Percentiles rank a stretch among this genome's conserved stretches.
phyloP scores from a whole-genome alignment of 1,139 yeast species.

The Nakaseomyces uthaithaninus region DNA sequence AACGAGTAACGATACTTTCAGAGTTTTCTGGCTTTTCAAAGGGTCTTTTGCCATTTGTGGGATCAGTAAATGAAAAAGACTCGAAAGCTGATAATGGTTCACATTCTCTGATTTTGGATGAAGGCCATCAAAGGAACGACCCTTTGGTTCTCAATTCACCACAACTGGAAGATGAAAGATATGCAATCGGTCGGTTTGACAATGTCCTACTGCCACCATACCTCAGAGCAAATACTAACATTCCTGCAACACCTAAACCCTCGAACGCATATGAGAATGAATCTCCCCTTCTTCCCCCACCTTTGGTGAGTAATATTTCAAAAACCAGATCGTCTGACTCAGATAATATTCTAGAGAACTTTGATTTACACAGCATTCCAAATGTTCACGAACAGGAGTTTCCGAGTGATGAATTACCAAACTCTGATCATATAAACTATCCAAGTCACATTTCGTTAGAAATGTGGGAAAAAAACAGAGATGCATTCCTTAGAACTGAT shows the following conservation, averaged over 20 bases:
- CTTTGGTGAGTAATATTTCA: neutral
- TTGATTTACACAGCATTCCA: slow-evolving; percentile 3
- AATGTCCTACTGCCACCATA: slow-evolving; percentile 29
- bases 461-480: slow-evolving; percentile 19
- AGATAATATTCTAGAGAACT: slow-evolving; percentile 4
- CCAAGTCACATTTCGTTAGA: slow-evolving; percentile 19
- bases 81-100: slow-evolving; percentile 10
- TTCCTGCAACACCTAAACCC: slow-evolving; percentile 1
- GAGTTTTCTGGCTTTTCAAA: slow-evolving; percentile 1
- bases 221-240: slow-evolving; percentile 14
- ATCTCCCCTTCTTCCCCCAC: slow-evolving; percentile 4
- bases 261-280: neutral
- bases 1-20: slow-evolving; percentile 3
- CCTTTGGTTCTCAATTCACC: slow-evolving; percentile 10
- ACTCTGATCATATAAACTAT: slow-evolving; percentile 11
- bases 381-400: neutral
- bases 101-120: slow-evolving; percentile 8
- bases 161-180: slow-evolving; percentile 21
- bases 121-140: neutral
- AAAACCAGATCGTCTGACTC: neutral
- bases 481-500: slow-evolving; percentile 13
- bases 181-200: slow-evolving; percentile 28
- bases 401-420: neutral
- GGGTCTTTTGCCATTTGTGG: slow-evolving; percentile 2
- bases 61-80: neutral